Base-by-base conservation (phyloP, 2,329 filamentous ascomycete species). In the Cadophora sp. region DNA sequence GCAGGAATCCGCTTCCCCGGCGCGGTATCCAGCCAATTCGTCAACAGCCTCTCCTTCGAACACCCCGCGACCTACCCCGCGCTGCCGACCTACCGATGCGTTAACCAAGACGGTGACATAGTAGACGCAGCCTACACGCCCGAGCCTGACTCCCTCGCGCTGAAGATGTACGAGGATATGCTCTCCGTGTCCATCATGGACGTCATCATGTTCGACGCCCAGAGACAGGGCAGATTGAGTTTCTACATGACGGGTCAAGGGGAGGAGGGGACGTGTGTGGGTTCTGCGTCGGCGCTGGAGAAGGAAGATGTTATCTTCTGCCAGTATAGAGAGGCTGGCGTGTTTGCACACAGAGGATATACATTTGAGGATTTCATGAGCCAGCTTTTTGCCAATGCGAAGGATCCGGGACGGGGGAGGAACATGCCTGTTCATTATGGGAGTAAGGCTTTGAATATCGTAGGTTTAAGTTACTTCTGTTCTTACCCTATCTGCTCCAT, bases 381-480 rank as follows among this genome's bases (percentile, higher is more conserved):
- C 73, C 96, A 99, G 78, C 81, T 99, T 9, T 97, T 98, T 80
- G 89, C 94, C 22, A 98, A 97, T 76, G 86, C 83, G 64, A 87
- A 93, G 70, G 96, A 99, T 74, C 79, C 84, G 0, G 94, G 95
- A 1, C 86, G 85, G 68, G 96, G 94, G 1, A 88, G 95, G 70
- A 98, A 97, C 75, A 99, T 99, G 96, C 96, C 96, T 0, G 92
- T 98, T 16, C 96, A 99, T 80, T 99, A 98, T 76, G 94, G 94
- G 56, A 94, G 91, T 78, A 87, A 85, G 66, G 89, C 92, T 70
- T 83, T 96, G 66, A 93, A 97, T 73, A 94, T 97, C 75, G 91
- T 94, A 78, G 78, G 87, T 82, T 20, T 94, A 78, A 78, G 87
- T 82, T 20, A 18, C 14, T 61, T 47, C 20, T 41, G 14, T 48